A percentile compares a stretch with the other conserved stretches of the same genome.
phyloP scores from a whole-genome alignment of 768 basidiomycete genomes.

The Pisolithus tinctorius region DNA sequence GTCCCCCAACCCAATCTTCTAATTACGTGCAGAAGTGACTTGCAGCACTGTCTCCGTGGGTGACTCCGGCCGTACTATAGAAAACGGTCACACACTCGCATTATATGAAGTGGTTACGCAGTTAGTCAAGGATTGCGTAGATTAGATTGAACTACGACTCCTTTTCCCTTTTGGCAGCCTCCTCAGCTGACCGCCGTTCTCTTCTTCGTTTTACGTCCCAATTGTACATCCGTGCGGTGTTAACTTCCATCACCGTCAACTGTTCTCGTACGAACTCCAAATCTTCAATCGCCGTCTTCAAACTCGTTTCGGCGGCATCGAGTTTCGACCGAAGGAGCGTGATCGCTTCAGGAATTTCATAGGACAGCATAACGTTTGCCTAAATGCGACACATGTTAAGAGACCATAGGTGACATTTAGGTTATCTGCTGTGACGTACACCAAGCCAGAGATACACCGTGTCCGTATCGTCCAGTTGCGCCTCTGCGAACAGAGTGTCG shows the following conservation, averaged over 20 bases:
- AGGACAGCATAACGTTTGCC: slow-evolving; percentile 98
- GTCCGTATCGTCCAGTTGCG: slow-evolving; percentile 79
- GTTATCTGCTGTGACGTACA: slow-evolving; percentile 39
- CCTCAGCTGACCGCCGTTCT: slow-evolving; percentile 40
- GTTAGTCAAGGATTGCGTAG: no score
- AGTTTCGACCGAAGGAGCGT: slow-evolving; percentile 72
- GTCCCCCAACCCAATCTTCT: no score
- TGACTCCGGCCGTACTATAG: no score
- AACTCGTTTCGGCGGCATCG: slow-evolving; percentile 53
- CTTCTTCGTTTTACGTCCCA: slow-evolving; percentile 87
- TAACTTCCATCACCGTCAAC: slow-evolving; percentile 93
- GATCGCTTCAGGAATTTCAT: slow-evolving; percentile 75
- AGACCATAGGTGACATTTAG: neutral
- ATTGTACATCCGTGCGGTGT: slow-evolving; percentile 93
- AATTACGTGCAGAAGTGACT: no score
- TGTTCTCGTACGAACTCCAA: slow-evolving; percentile 92
- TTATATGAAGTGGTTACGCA: no score
- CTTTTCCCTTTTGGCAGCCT: slow-evolving; percentile 1
- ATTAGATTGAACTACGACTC: neutral
- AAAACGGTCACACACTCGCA: no score
- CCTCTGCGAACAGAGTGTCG: slow-evolving; percentile 92
- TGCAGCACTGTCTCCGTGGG: no score
- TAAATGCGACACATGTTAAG: slow-evolving; percentile 22
- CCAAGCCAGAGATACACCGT: slow-evolving; percentile 95
- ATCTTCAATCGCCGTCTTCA: slow-evolving; percentile 74